Base-by-base conservation (phyloP, 2,329 filamentous ascomycete species). In the Clonostachys solani region DNA sequence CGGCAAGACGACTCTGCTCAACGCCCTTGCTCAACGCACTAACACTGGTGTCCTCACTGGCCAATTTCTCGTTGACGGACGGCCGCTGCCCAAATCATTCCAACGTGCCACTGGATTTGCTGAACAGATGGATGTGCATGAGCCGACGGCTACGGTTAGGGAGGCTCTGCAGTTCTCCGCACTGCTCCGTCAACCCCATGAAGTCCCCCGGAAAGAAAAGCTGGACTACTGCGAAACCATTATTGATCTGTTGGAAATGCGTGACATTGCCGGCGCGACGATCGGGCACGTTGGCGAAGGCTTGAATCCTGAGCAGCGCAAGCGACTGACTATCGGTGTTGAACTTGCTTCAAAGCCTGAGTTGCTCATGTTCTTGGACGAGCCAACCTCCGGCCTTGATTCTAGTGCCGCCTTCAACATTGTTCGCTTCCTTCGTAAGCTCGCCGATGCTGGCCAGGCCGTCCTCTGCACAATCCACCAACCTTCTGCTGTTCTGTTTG, bases 31-130 rank as follows among this genome's bases (percentile, higher is more conserved):
- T 33, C 86, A 84, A 44, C 84, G 89, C 56, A 81, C 86, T 37
- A 90, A 80, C 2, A 87, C 89, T 73, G 89, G 89, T 57, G 83
- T 87, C 17, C 80, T 92, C 12, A 79, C 77, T 2, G 89, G 89
- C 44, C 83, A 90, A 45, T 89, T 92, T 72, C 69, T 90, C n/a
- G 85, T 92, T 8, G 86, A 92, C 54, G 87, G 87, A 3, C 77
- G 77, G 18, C 81, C 81, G 42, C 79, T 87, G 13, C 86, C 89
- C 46, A 80, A 77, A 40, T 87, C 84, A 0, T 92, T 92, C 71
- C 88, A 92, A 61, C 80, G 89, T 42, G 88, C 88, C 56, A 91
- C 87, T 1, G 89, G 88, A 23, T 92, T 73, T 47, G 69, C 68
- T 2, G 69, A 87, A 57, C 84, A 87, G 54, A 79, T 81, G 64